phyloP scores from a whole-genome alignment of 2,329 filamentous ascomycete genomes.

The Ilyonectria sp. region DNA sequence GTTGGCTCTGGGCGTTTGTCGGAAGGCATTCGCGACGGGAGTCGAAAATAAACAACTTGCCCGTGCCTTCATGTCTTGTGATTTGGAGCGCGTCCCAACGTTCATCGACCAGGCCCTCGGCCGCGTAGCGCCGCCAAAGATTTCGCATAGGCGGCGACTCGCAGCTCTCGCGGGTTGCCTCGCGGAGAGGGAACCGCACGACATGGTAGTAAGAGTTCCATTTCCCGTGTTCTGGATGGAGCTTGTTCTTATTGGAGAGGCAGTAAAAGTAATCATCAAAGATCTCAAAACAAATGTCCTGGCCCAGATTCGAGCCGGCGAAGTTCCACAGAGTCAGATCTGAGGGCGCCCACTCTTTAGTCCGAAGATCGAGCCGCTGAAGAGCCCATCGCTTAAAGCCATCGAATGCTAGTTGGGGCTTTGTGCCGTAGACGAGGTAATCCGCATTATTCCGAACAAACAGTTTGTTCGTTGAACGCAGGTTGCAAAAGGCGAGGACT shows the following conservation, averaged over 20 bases:
- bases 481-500: slow-evolving; percentile 58
- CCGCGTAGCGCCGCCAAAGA: slow-evolving; percentile 76
- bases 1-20: slow-evolving; percentile 68
- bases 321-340: slow-evolving; percentile 70
- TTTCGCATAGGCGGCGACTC: slow-evolving; percentile 58
- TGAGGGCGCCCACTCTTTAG: slow-evolving; percentile 54
- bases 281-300: slow-evolving; percentile 80
- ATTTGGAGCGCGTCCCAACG: slow-evolving; percentile 79
- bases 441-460: slow-evolving; percentile 77
- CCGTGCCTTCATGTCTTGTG: slow-evolving; percentile 71
- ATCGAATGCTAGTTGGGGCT: slow-evolving; percentile 67
- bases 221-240: slow-evolving; percentile 74
- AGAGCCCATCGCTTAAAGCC: slow-evolving; percentile 76
- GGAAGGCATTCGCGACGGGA: slow-evolving; percentile 77
- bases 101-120: slow-evolving; percentile 81
- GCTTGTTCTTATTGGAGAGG: slow-evolving; percentile 75
- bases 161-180: slow-evolving; percentile 55
- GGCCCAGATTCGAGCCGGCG: slow-evolving; percentile 76
- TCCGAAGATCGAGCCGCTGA: slow-evolving; percentile 64
- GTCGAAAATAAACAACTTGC: slow-evolving; percentile 75
- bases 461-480: slow-evolving; percentile 67
- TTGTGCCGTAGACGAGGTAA: slow-evolving; percentile 78
- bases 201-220: slow-evolving; percentile 81
- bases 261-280: slow-evolving; percentile 77
- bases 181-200: slow-evolving; percentile 71